Conservation (phyloP, 2,329 filamentous ascomycete species). For the Talaromyces sp. region DNA sequence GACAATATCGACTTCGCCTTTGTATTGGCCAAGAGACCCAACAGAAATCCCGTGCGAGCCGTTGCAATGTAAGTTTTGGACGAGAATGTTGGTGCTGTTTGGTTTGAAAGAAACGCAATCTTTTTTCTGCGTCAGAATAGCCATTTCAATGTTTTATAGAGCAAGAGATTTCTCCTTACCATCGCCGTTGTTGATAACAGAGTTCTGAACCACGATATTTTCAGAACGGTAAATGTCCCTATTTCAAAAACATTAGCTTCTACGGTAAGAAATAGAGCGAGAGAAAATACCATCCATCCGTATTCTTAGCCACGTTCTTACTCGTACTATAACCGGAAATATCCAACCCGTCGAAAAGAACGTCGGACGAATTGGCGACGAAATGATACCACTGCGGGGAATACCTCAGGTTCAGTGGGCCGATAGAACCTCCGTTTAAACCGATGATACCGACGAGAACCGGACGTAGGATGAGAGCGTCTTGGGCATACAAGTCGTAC, state of each 20-base stretch:
- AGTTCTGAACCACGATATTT: constrained; percentile 63
- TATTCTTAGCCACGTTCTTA: constrained; percentile 57
- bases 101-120: constrained; percentile 72
- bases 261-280: neutral
- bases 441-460: constrained; percentile 55
- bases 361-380: constrained; percentile 60
- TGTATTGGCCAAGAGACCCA: constrained; percentile 66
- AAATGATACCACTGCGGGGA: constrained; percentile 61
- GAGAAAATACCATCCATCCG: constrained; percentile 47
- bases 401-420: constrained; percentile 57
- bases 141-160: neutral
- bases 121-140: constrained; percentile 11
- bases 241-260: neutral
- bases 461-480: constrained; percentile 55
- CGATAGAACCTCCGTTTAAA: constrained; percentile 53
- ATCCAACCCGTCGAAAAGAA: constrained; percentile 59
- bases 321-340: constrained; percentile 53
- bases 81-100: constrained; percentile 63
- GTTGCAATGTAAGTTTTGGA: constrained; percentile 63
- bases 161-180: constrained; percentile 26
- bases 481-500: constrained; percentile 57
- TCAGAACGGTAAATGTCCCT: constrained; percentile 48
- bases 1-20: constrained; percentile 59
- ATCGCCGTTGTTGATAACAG: constrained; percentile 59
- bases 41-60: constrained; percentile 69